A percentile compares a stretch with the other conserved stretches of the same genome.
Conservation (phyloP, 1,284 basidiomycete species). For the Boletus nobilissimus region DNA sequence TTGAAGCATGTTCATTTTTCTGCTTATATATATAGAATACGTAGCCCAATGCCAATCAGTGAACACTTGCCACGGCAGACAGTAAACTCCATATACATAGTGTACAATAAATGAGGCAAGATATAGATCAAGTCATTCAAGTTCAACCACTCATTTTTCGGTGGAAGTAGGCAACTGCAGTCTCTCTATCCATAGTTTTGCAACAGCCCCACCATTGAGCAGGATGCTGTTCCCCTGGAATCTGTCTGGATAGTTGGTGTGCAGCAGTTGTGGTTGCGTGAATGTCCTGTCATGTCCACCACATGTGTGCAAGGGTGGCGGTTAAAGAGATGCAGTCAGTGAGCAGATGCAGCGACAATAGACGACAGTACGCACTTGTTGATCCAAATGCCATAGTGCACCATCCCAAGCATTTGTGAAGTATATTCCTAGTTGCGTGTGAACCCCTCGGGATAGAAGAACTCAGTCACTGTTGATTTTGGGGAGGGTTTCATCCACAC, state of each 20-base stretch:
- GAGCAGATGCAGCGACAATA: neutral
- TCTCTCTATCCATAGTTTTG: conserved; percentile 57
- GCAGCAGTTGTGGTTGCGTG: conserved; percentile 59
- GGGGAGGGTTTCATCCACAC: conserved; percentile 87
- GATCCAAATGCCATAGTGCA: conserved; percentile 88
- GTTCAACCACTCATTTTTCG: neutral
- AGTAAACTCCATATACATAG: too few relatives aligned
- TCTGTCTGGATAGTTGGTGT: conserved; percentile 60
- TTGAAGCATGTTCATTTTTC: too few relatives aligned
- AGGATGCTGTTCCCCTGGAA: conserved; percentile 67
- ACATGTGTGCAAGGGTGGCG: neutral
- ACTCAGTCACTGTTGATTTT: conserved; percentile 85
- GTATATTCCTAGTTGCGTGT: conserved; percentile 89
- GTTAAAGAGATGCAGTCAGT: neutral
- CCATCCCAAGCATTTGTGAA: conserved; percentile 82
- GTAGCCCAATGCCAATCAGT: too few relatives aligned
- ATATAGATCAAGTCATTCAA: neutral
- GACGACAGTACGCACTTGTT: conserved; percentile 52
- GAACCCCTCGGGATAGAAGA: conserved; percentile 87
- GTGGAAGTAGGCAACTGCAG: conserved; percentile 38
- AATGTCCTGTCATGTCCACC: conserved; percentile 54
- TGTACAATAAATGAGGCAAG: neutral
- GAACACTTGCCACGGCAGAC: too few relatives aligned
- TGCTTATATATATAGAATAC: too few relatives aligned
- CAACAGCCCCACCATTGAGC: conserved; percentile 61